Conservation (phyloP, 1,284 basidiomycete species). For the Tylopilus sp. region DNA sequence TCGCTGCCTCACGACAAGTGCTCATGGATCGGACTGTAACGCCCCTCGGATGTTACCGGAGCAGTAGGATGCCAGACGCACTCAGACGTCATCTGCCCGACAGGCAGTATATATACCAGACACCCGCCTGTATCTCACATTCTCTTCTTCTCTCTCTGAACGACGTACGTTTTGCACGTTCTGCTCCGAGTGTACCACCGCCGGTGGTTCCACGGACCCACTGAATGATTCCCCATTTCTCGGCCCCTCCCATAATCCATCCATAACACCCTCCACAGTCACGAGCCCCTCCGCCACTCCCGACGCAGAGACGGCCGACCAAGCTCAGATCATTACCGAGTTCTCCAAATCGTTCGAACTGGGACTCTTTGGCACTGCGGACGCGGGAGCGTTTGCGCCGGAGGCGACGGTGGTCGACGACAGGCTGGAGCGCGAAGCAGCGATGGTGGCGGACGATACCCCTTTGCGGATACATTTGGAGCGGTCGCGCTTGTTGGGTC, state of each 20-base stretch:
- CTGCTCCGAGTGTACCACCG: no score
- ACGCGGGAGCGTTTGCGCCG: conserved; percentile 61
- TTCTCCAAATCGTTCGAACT: conserved; percentile 73
- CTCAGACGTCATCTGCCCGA: no score
- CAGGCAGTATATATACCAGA: no score
- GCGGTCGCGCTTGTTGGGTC: conserved; percentile 35
- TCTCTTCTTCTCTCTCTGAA: no score
- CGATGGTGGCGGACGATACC: conserved; percentile 52
- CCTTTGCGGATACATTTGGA: conserved; percentile 37
- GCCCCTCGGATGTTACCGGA: no score
- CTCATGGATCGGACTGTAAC: conserved; percentile 94
- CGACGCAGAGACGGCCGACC: conserved; percentile 70
- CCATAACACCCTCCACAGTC: conserved; percentile 60
- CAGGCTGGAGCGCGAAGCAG: conserved; percentile 24
- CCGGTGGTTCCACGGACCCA: no score
- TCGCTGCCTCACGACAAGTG: conserved; percentile 80
- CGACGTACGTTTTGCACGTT: no score
- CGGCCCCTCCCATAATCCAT: conserved; percentile 57
- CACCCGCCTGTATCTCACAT: no score
- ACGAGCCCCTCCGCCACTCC: conserved; percentile 46
- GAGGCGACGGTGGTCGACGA: conserved; percentile 37
- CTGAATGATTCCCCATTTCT: conserved; percentile 40
- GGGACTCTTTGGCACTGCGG: conserved; percentile 71
- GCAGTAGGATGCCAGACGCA: no score
- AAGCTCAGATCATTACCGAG: conserved; percentile 63